phyloP scores from a whole-genome alignment of 208 protist genomes.

The Acanthamoeba royreba region DNA sequence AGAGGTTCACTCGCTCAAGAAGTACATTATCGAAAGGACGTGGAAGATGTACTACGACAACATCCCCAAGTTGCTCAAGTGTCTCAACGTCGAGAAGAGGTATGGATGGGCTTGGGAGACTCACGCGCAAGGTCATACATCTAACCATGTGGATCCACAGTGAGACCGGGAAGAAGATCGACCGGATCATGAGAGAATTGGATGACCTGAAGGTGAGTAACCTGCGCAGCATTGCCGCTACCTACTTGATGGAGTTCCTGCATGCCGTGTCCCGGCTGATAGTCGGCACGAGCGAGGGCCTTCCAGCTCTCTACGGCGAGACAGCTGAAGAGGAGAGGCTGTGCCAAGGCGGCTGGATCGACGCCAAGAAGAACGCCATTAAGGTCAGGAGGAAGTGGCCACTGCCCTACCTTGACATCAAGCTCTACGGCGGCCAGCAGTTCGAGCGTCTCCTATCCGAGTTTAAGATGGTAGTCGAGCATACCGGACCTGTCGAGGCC shows the following conservation, averaged over 20 bases:
- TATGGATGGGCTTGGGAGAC: neutral
- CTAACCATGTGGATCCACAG: neutral
- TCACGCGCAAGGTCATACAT: neutral
- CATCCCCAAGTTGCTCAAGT: conserved; percentile 60
- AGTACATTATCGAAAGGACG: conserved; percentile 38
- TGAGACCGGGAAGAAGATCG: neutral
- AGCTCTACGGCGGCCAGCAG: conserved; percentile 76
- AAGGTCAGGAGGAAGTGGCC: conserved; percentile 59
- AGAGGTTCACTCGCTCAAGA: conserved; percentile 32
- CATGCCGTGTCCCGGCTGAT: conserved; percentile 62
- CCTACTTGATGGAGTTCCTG: conserved; percentile 69
- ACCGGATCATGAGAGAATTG: neutral
- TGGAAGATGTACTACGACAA: conserved; percentile 61
- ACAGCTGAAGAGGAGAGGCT: conserved; percentile 65
- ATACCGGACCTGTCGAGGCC: conserved; percentile 52
- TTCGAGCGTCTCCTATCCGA: conserved; percentile 72
- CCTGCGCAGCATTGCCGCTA: conserved; percentile 56
- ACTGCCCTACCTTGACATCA: conserved; percentile 64
- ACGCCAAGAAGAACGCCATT: conserved; percentile 54
- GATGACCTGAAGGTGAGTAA: conserved; percentile 19
- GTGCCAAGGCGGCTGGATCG: conserved; percentile 62
- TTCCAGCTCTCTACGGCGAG: conserved; percentile 66
- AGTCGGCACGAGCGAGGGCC: conserved; percentile 59
- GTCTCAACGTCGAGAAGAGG: conserved; percentile 34
- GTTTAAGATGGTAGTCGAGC: conserved; percentile 66